Base-by-base conservation (phyloP, 1,284 basidiomycete genomes). In the Earliella scabrosa region DNA sequence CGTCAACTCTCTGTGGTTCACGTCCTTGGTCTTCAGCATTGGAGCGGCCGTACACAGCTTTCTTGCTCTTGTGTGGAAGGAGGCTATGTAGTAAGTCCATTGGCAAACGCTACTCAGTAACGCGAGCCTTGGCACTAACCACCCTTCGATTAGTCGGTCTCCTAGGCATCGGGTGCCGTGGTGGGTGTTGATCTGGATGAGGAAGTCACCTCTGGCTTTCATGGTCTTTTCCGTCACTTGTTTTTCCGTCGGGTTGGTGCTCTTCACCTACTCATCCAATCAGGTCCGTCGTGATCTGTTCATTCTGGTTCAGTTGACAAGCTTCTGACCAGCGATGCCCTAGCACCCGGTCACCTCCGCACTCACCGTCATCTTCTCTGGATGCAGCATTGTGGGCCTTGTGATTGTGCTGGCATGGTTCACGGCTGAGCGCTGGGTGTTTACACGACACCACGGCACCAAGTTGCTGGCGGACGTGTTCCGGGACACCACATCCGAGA, bases 161-260 rank as follows among this genome's bases (percentile, higher is more conserved):
- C 82, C 82, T 46, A 77, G 79, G 44, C 76, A 82, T 68, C 82
- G 85, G 53, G 86, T 89, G n/a, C 87, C 88, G 0, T 90, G 87
- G 86, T 90, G 88, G 87, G 87, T 90, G 24, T 71, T 87, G 50
- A 89, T 89, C 58, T 91, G 88, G 88, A 90, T 90, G 71, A 88
- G 88, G 67, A 76, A 86, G n/a, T 88, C 86, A 1, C 88, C 88
- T 9, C 76, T 89, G 34, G 85, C 88, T 48, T 88, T 89, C 71
- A 77, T 90, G 45, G 86, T 89, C 38, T 75, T 88, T 63, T 88
- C 87, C 35, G 86, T 89, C 29, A 84, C 85, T 9, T 87, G 84
- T 65, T 90, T 90, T 66, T 88, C 85, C 0, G 78, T 86, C 31
- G 87, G 87, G 7, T 76, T 90, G 21, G 84, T 85, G 49, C 77